These are phyloP conservation scores for Alternaria solani DNA, from an alignment of 2,329 filamentous ascomycete species.

Conservation along the genomic window DNA sequence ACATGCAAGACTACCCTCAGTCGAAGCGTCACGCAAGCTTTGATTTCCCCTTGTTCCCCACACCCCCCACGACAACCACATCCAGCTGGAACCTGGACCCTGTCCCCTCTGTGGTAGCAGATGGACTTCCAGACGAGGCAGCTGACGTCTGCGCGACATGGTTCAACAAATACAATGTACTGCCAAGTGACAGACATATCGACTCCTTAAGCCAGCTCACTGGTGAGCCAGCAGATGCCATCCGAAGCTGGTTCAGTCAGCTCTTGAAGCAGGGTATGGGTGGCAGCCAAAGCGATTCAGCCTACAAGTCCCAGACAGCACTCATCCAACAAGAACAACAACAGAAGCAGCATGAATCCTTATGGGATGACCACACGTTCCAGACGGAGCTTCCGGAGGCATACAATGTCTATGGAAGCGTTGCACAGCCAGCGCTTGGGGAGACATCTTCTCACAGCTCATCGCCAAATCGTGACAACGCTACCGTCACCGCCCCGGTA, in stretches of 20 bases:
- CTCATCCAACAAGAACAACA: conserved; percentile 24
- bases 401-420: neutral
- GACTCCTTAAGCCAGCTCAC: conserved; percentile 49
- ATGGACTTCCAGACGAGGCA: conserved; percentile 47
- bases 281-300: conserved; percentile 43
- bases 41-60: conserved; percentile 36
- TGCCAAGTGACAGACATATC: conserved; percentile 48
- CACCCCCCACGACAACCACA: conserved; percentile 26
- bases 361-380: conserved; percentile 28
- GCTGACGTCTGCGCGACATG: conserved; percentile 50
- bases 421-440: conserved; percentile 13
- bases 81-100: conserved; percentile 39
- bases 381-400: conserved; percentile 19
- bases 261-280: conserved; percentile 49
- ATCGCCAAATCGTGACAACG: conserved; percentile 27
- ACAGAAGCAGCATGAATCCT: conserved; percentile 26
- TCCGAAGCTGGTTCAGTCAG: conserved; percentile 48
- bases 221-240: conserved; percentile 41
- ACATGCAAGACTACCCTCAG: conserved; percentile 43
- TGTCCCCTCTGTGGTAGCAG: conserved; percentile 27
- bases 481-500: conserved; percentile 24
- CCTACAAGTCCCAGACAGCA: conserved; percentile 50
- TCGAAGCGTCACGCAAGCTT: conserved; percentile 43
- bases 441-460: conserved; percentile 24
- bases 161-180: conserved; percentile 49